Evolutionary conservation across 768 basidiomycete species (phyloP).

Genomic region (Steccherinum ochraceum): DNA sequence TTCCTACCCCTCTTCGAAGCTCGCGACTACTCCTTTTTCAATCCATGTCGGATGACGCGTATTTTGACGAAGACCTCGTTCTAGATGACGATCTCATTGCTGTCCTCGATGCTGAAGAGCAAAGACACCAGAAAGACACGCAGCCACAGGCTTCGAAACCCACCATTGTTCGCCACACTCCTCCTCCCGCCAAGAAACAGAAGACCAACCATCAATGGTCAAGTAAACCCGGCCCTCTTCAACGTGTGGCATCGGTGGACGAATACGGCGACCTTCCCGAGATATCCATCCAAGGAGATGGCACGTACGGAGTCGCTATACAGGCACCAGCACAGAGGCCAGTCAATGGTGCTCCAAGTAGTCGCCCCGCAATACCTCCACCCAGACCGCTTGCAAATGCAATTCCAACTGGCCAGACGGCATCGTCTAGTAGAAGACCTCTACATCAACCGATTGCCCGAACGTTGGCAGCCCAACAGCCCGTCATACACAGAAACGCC

Average conservation of each 20-base stretch:
- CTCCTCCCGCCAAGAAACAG: background rate
- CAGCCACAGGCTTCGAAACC: background rate
- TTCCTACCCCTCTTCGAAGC: too few species aligned
- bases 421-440: too few species aligned
- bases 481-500: background rate
- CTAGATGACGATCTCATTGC: background rate
- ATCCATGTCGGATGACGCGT: background rate
- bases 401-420: too few species aligned
- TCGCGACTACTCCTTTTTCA: too few species aligned
- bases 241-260: background rate
- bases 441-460: too few species aligned
- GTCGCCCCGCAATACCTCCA: background rate
- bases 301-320: slow-evolving; percentile 40
- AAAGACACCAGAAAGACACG: background rate
- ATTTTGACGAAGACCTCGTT: background rate
- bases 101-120: background rate
- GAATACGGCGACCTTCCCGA: slow-evolving; percentile 34
- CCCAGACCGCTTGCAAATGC: background rate
- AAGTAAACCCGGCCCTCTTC: background rate
- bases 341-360: background rate
- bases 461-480: background rate
- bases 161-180: background rate
- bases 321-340: background rate
- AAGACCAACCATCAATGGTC: background rate
- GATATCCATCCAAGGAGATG: slow-evolving; percentile 52